A percentile compares a stretch with the other conserved stretches of the same genome.
Evolutionary conservation across 2,329 filamentous ascomycete genomes (phyloP).

Genomic region (Colletotrichum cuscutae): DNA sequence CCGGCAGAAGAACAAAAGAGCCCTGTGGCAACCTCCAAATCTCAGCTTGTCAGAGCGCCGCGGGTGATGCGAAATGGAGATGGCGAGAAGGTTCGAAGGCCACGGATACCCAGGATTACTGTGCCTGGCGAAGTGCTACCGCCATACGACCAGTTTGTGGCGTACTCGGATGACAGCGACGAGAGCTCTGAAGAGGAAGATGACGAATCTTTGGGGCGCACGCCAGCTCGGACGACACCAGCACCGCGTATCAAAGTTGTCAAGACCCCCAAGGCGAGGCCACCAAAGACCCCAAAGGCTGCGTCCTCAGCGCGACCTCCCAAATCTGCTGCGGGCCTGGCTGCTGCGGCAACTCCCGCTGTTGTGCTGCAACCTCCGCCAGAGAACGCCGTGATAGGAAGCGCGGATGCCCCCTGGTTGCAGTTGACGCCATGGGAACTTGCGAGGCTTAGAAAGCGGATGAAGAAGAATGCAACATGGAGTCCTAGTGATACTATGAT

Average conservation of each 20-base stretch:
- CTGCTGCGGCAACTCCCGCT: slow-evolving; percentile 44
- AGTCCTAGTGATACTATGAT: slow-evolving; percentile 89
- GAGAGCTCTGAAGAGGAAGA: slow-evolving; percentile 62
- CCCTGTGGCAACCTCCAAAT: slow-evolving; percentile 60
- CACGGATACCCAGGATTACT: slow-evolving; percentile 66
- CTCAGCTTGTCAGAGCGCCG: slow-evolving; percentile 59
- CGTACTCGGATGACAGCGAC: slow-evolving; percentile 64
- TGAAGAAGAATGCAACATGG: slow-evolving; percentile 94
- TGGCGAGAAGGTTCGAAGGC: slow-evolving; percentile 58
- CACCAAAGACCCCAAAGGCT: slow-evolving; percentile 55
- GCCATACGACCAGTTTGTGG: slow-evolving; percentile 73
- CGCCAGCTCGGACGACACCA: slow-evolving; percentile 47
- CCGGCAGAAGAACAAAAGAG: slow-evolving; percentile 64
- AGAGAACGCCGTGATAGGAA: slow-evolving; percentile 67
- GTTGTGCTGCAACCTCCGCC: slow-evolving; percentile 67
- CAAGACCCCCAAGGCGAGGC: slow-evolving; percentile 44
- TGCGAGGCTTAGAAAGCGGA: slow-evolving; percentile 79
- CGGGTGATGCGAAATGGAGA: slow-evolving; percentile 59
- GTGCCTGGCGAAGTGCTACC: slow-evolving; percentile 74
- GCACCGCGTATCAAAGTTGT: slow-evolving; percentile 62
- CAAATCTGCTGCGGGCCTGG: slow-evolving; percentile 41
- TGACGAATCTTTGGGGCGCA: slow-evolving; percentile 37
- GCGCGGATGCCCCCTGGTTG: slow-evolving; percentile 71
- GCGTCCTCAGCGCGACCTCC: slow-evolving; percentile 34
- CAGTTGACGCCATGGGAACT: slow-evolving; percentile 73